These are phyloP conservation scores for Macadamia integrifolia DNA, from an alignment of 164 flowering plant species.

Conservation along the genomic window DNA sequence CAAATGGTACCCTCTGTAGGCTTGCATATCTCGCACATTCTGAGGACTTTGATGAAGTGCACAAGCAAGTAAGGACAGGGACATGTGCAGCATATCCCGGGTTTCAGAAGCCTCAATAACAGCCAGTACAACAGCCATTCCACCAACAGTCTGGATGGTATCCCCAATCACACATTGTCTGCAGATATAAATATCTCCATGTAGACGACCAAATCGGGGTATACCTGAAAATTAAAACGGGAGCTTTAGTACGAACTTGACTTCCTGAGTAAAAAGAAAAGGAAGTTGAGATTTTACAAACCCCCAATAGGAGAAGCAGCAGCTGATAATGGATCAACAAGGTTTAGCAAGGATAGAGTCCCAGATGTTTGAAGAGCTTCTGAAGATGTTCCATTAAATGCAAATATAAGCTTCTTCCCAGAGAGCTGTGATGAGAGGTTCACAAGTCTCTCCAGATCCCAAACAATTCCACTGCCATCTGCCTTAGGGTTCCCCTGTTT, in stretches of 20 bases:
- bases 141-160: slow-evolving; percentile 79
- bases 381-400: slow-evolving; percentile 93
- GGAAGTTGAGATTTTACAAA: slow-evolving; percentile 22
- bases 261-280: background rate
- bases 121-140: slow-evolving; percentile 79
- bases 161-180: slow-evolving; percentile 87
- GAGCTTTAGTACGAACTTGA: slow-evolving; percentile 1
- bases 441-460: slow-evolving; percentile 88
- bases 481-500: slow-evolving; percentile 54
- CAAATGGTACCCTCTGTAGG: slow-evolving; percentile 90
- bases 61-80: slow-evolving; percentile 77
- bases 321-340: slow-evolving; percentile 96
- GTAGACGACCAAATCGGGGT: slow-evolving; percentile 97
- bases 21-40: slow-evolving; percentile 90
- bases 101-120: slow-evolving; percentile 95
- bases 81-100: slow-evolving; percentile 97
- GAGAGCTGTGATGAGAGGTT: slow-evolving; percentile 79
- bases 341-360: slow-evolving; percentile 74
- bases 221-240: slow-evolving; percentile 53
- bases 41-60: slow-evolving; percentile 93
- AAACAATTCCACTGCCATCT: slow-evolving; percentile 96
- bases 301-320: slow-evolving; percentile 99
- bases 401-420: slow-evolving; percentile 96
- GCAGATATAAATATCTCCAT: slow-evolving; percentile 82
- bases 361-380: slow-evolving; percentile 74